phyloP scores from a whole-genome alignment of 2,329 filamentous ascomycete genomes.

The Cytospora paraplurivora region DNA sequence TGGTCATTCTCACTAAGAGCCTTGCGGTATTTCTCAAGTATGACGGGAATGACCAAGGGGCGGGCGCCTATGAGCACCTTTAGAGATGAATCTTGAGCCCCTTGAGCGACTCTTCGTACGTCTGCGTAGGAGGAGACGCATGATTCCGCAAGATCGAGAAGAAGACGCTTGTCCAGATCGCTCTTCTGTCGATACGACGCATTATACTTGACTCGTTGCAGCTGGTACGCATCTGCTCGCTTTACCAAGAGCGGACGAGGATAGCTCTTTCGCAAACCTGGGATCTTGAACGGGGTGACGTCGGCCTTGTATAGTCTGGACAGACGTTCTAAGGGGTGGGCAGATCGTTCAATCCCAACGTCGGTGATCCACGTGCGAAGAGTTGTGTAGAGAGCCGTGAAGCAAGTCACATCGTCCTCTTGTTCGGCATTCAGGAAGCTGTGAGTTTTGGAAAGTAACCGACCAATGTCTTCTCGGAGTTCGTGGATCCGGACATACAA shows the following conservation, averaged over 20 bases:
- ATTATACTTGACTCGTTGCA: slow-evolving; percentile 93
- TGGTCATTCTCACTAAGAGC: slow-evolving; percentile 81
- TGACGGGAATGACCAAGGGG: slow-evolving; percentile 84
- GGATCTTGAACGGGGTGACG: slow-evolving; percentile 90
- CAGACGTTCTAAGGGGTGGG: slow-evolving; percentile 87
- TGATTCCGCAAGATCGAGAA: slow-evolving; percentile 87
- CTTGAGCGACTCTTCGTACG: slow-evolving; percentile 90
- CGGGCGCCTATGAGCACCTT: slow-evolving; percentile 88
- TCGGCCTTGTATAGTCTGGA: slow-evolving; percentile 83
- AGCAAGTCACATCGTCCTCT: slow-evolving; percentile 94
- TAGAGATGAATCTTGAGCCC: slow-evolving; percentile 87
- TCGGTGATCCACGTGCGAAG: slow-evolving; percentile 98
- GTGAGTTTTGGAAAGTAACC: slow-evolving; percentile 81
- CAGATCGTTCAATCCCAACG: slow-evolving; percentile 92
- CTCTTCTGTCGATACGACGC: slow-evolving; percentile 85
- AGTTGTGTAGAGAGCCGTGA: slow-evolving; percentile 87
- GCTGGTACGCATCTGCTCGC: slow-evolving; percentile 90
- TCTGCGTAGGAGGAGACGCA: slow-evolving; percentile 92
- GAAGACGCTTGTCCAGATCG: slow-evolving; percentile 80
- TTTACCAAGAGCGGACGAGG: slow-evolving; percentile 90
- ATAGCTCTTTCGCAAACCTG: slow-evolving; percentile 87
- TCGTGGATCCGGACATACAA: slow-evolving; percentile 78
- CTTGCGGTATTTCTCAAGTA: slow-evolving; percentile 76
- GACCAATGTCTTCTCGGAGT: slow-evolving; percentile 77
- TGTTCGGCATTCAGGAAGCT: slow-evolving; percentile 79